These are phyloP conservation scores for Phycomyces blakesleeanus DNA, from an alignment of 192 early-diverging fungal genomes.

Conservation along the genomic window DNA sequence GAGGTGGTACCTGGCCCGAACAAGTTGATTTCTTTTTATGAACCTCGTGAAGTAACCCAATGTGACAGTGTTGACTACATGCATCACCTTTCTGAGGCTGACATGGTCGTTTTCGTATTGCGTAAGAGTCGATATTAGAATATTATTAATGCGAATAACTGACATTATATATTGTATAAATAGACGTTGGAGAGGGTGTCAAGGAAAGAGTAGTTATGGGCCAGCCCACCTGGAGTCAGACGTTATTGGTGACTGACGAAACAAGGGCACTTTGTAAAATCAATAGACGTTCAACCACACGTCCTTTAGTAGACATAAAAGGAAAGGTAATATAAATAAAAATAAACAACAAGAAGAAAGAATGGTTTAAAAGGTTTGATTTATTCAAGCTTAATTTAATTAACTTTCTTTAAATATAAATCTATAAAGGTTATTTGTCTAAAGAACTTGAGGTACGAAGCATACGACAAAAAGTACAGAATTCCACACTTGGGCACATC, in stretches of 20 bases:
- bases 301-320: neutral
- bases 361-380: too few species aligned
- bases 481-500: too few species aligned
- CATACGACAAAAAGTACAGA: too few species aligned
- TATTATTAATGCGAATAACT: too few species aligned
- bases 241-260: neutral
- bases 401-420: too few species aligned
- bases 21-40: neutral
- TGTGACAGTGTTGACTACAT: constrained; percentile 22
- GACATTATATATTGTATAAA: too few species aligned
- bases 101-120: constrained; percentile 44
- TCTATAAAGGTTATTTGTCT: too few species aligned
- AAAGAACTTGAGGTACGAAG: too few species aligned
- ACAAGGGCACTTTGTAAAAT: neutral
- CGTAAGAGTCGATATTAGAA: constrained; percentile 19
- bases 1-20: neutral
- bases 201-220: neutral
- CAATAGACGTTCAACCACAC: neutral
- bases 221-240: neutral
- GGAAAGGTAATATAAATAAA: neutral
- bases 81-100: constrained; percentile 32
- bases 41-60: constrained; percentile 6
- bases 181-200: neutral
- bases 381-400: too few species aligned
- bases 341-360: too few species aligned